A percentile compares a stretch with the other conserved stretches of the same genome.
Evolutionary conservation across 73 alveolate genomes (phyloP).

Genomic region (Uronychia binucleata): DNA sequence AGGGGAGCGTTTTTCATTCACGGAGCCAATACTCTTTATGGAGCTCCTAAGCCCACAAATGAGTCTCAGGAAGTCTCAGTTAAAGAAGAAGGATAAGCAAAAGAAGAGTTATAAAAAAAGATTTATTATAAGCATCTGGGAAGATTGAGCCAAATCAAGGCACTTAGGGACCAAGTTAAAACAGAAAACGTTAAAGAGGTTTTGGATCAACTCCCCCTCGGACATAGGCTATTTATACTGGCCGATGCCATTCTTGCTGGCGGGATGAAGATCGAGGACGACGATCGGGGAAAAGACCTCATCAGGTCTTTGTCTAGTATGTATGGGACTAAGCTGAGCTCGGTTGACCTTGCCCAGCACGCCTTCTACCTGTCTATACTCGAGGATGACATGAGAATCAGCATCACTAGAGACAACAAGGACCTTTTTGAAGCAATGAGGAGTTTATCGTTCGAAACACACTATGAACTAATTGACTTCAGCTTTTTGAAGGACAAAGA

Average conservation of each 20-base stretch:
- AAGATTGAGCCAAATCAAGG: no score
- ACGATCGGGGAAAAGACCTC: background rate
- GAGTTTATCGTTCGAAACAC: no score
- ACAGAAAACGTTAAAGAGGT: background rate
- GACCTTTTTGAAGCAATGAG: background rate
- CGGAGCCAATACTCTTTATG: no score
- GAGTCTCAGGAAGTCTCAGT: no score
- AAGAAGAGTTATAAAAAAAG: no score
- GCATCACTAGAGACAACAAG: background rate
- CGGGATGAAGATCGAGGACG: background rate
- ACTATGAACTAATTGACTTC: no score
- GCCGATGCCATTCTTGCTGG: background rate
- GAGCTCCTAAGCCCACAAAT: no score
- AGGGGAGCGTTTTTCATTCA: no score
- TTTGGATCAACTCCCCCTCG: background rate
- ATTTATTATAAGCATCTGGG: no score
- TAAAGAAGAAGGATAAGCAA: no score
- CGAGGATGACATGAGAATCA: background rate
- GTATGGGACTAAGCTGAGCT: background rate
- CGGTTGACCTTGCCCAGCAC: constrained; percentile 13
- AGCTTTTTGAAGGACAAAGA: no score
- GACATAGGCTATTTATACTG: background rate
- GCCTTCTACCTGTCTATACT: constrained; percentile 18
- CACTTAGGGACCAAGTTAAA: no score
- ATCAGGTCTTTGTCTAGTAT: background rate